Base-by-base conservation (phyloP, 2,329 filamentous ascomycete genomes). In the Pseudonectria foliicola region DNA sequence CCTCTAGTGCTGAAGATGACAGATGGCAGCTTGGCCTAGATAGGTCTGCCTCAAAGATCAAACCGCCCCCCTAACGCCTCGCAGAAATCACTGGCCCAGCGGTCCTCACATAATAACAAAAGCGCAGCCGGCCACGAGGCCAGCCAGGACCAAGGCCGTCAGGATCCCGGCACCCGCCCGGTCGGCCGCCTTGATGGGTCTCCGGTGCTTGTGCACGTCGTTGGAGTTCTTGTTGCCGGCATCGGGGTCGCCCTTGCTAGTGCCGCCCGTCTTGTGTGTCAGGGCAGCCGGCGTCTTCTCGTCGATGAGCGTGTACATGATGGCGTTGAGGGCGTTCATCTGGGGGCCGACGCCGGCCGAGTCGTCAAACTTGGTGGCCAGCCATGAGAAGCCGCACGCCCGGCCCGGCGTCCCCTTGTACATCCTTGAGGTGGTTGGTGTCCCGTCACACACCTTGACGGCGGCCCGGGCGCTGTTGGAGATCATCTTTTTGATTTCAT, bases 301-400 rank as follows among this genome's bases (percentile, higher is more conserved):
- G 27, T 63, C 55, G 27, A 77, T 59, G 10, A 83, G 62, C 28
- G 70, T 73, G 37, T 77, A 78, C 56, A 77, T 76, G 44, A 85
- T 62, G 10, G 80, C 71, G 16, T 74, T 70, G 16, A 84, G 63
- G 0, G 77, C 79, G 46, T 73, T 79, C 71, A 85, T 82, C 65
- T 85, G 77, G 55, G 82, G 68, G 27, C 82, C 81, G 7, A 85
- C 78, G 35, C 81, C 81, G 10, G 63, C 64, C 13, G 61, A 53
- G 5, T 73, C 75, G 51, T 85, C 82, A 48, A 74, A 85, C 3
- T 46, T 54, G 4, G 57, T 59, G 13, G 57, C 60, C 14, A 71
- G 71, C 82, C 82, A 86, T 34, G 65, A 64, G 49, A 81, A 75
- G n/a, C 82, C 81, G 54, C 82, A 87, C 7, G 75, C 73, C 15